Evolutionary conservation across 768 basidiomycete species (phyloP), one percentile per base, ranked within the genome.

Genomic region (Chalciporus pseudorubinellus): DNA sequence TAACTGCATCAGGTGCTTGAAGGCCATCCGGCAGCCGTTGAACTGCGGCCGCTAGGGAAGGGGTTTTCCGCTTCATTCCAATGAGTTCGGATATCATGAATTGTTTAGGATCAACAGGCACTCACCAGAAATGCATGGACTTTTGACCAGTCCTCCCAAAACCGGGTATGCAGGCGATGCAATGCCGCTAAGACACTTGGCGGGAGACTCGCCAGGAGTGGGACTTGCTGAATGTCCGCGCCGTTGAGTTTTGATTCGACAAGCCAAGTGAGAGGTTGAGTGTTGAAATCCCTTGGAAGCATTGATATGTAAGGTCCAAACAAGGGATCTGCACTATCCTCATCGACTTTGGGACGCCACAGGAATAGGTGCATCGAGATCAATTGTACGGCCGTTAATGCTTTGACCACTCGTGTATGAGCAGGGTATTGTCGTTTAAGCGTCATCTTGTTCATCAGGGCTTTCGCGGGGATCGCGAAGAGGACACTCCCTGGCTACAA

Each of bases 261-360:
- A 5, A 78, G 51, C 91, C 90, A 93, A 18, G 84, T 79, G n/a
- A 97, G 73, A 6, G 95, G 95, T 70, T 97, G 93, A 21, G 74
- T 73, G 38, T 76, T 76, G 66, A 98, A 95, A 24, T 83, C 69
- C 48, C 65, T 65, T 3, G 95, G 95, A 22, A 98, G 71, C 1
- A 83, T 77, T 0, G 85, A 83, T 41, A 97, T 83, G 64, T 92
- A 97, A 2, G 90, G 85, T 22, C 85, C 81, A 66, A 85, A 86
- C 13, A 65, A 66, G 57, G 77, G 72, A 59, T 89, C 87, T 21
- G 53, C 55, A 19, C 81, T 83, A 16, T 72, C 70, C 3, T 61
- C 66, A 7, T 64, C 61, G n/a, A 50, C 59, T 29, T 53, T 48
- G 2, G 85, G 87, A 39, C 78, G 78, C 69, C 89, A 77, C 2